phyloP scores from a whole-genome alignment of 345 rosid genomes.

The Eucalyptus marginata region DNA sequence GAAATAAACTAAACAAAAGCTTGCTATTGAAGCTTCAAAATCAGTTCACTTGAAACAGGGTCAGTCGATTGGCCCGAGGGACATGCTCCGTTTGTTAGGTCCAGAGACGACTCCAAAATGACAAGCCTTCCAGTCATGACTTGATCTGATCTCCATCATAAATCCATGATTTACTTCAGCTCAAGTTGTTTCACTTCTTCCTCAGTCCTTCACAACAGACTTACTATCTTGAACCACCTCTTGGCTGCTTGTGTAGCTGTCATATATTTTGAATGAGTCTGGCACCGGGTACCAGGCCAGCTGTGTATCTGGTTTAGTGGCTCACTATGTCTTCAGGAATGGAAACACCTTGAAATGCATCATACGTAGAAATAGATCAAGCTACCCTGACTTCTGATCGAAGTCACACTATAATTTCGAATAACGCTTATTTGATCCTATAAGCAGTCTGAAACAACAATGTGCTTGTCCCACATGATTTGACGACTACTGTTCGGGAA shows the following conservation, averaged over 20 bases:
- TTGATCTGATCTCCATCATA: neutral
- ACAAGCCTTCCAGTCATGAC: neutral
- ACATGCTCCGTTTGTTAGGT: neutral
- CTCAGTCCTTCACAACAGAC: neutral
- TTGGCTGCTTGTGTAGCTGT: neutral
- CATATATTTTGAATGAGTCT: neutral
- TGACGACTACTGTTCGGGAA: neutral
- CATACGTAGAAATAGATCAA: neutral
- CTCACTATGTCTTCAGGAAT: neutral
- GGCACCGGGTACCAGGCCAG: neutral
- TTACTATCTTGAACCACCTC: neutral
- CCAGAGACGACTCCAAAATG: neutral
- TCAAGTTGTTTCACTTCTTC: neutral
- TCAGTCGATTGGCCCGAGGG: too few relatives aligned
- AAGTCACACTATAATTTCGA: neutral
- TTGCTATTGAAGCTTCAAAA: neutral
- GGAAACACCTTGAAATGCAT: neutral
- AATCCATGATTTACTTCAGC: neutral
- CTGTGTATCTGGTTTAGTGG: neutral
- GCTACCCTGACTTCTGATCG: neutral
- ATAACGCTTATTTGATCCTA: neutral
- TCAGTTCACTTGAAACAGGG: neutral
- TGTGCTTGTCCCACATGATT: neutral
- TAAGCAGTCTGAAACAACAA: neutral
- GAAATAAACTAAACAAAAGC: neutral